phyloP scores from a whole-genome alignment of 352 stramenopile species.

The Phytophthora vignae region DNA sequence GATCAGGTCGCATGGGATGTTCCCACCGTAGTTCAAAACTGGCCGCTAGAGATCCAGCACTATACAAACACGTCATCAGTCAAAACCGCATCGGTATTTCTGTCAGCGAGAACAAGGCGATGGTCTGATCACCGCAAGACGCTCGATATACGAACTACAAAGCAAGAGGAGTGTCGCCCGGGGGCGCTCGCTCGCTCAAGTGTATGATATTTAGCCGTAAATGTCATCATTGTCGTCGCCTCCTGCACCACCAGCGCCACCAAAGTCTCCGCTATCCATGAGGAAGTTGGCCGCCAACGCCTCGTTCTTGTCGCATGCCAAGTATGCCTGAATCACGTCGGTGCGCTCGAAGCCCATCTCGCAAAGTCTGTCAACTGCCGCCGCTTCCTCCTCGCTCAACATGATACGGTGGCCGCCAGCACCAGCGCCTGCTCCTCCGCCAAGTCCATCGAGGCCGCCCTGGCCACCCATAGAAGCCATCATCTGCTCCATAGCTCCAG shows the following conservation, averaged over 20 bases:
- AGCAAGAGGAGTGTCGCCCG: slow-evolving; percentile 28
- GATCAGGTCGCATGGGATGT: slow-evolving; percentile 23
- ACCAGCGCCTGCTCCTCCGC: slow-evolving; percentile 44
- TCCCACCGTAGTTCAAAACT: slow-evolving; percentile 1
- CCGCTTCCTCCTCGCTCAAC: slow-evolving; percentile 82
- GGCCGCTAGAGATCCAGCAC: slow-evolving; percentile 10
- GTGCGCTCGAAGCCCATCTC: slow-evolving; percentile 92
- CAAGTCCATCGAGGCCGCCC: slow-evolving; percentile 54
- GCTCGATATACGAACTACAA: slow-evolving; percentile 37
- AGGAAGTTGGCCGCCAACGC: slow-evolving; percentile 98
- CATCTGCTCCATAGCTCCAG: slow-evolving; percentile 88
- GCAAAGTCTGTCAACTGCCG: slow-evolving; percentile 77
- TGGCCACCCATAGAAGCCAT: slow-evolving; percentile 81
- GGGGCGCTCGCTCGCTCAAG: slow-evolving; percentile 25
- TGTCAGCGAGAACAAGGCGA: slow-evolving; percentile 27
- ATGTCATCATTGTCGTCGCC: slow-evolving; percentile 89
- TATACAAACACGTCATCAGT: slow-evolving; percentile 21
- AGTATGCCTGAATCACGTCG: slow-evolving; percentile 97
- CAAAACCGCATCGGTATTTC: slow-evolving; percentile 44
- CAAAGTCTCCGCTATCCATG: slow-evolving; percentile 93
- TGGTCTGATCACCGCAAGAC: slow-evolving; percentile 27
- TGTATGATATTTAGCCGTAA: slow-evolving; percentile 79
- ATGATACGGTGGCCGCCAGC: slow-evolving; percentile 69
- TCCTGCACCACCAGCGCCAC: slow-evolving; percentile 50
- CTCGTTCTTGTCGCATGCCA: slow-evolving; percentile 99